Percentiles rank a stretch among this genome's conserved stretches.
These are phyloP conservation scores for Ettlia oleoabundans DNA, from an alignment of 139 green algal genomes.

Conservation along the genomic window DNA sequence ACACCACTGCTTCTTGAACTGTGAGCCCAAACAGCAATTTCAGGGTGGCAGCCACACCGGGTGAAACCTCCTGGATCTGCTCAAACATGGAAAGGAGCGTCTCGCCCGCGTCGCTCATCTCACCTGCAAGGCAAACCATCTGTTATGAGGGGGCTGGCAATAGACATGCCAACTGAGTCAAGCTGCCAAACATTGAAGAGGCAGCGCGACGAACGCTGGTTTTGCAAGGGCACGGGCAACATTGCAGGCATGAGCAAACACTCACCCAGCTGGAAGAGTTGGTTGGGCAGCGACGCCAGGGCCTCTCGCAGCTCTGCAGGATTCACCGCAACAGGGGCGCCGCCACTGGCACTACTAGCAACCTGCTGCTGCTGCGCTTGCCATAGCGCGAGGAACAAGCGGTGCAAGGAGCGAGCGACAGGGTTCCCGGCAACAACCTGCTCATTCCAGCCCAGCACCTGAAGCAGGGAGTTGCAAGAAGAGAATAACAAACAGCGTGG, in stretches of 20 bases:
- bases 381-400: too few species aligned
- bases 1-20: conserved; percentile 8
- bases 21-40: conserved; percentile 1
- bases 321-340: conserved; percentile 5
- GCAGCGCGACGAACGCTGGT: too few species aligned
- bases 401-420: too few species aligned
- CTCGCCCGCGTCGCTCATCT: conserved; percentile 35
- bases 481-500: too few species aligned
- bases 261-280: conserved; percentile 26
- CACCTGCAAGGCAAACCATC: background rate
- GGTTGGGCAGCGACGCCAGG: conserved; percentile 53
- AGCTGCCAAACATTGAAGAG: background rate
- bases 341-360: conserved; percentile 18
- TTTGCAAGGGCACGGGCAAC: too few species aligned
- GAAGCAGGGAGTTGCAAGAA: too few species aligned
- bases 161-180: too few species aligned
- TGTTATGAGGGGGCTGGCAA: too few species aligned
- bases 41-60: background rate
- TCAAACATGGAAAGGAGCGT: conserved; percentile 30
- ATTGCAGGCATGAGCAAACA: too few species aligned
- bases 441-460: too few species aligned
- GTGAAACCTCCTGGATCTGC: background rate
- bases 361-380: background rate
- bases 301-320: conserved; percentile 67
- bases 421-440: too few species aligned